Percentiles rank a stretch among this genome's conserved stretches.
phyloP scores from a whole-genome alignment of 176 grass and related monocot genomes.

The Oryza australiensis region DNA sequence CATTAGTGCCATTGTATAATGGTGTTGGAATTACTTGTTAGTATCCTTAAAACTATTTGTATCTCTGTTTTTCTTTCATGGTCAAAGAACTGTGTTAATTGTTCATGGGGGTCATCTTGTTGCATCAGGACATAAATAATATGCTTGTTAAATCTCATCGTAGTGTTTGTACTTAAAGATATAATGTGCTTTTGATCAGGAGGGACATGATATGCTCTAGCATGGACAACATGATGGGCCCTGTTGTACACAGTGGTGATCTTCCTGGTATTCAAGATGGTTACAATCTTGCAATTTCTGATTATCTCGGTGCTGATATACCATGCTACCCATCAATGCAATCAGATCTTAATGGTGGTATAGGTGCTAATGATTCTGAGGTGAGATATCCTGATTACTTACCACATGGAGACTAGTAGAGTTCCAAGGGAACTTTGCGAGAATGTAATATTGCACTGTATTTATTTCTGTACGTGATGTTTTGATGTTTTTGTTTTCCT shows the following conservation, averaged over 20 bases:
- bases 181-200: constrained; percentile 35
- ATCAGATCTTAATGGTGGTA: constrained; percentile 71
- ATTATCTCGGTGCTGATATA: constrained; percentile 75
- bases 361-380: constrained; percentile 39
- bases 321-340: constrained; percentile 66
- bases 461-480: constrained; percentile 25
- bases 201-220: constrained; percentile 55
- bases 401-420: neutral
- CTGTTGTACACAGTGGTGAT: constrained; percentile 49
- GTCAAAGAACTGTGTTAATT: constrained; percentile 21
- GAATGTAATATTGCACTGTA: neutral
- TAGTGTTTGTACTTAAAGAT: constrained; percentile 12
- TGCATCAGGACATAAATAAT: constrained; percentile 4
- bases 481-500: constrained; percentile 28
- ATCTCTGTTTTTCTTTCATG: constrained; percentile 8
- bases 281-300: constrained; percentile 70
- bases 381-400: constrained; percentile 24
- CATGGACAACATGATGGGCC: constrained; percentile 63
- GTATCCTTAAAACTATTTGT: neutral
- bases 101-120: neutral
- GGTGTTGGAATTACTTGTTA: constrained; percentile 22
- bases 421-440: neutral
- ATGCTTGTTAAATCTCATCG: constrained; percentile 20
- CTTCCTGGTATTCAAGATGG: constrained; percentile 69
- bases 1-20: constrained; percentile 6